Percentiles rank a stretch among this genome's conserved stretches.
phyloP scores from a whole-genome alignment of 1,284 basidiomycete genomes.

The Marasmius oreades region DNA sequence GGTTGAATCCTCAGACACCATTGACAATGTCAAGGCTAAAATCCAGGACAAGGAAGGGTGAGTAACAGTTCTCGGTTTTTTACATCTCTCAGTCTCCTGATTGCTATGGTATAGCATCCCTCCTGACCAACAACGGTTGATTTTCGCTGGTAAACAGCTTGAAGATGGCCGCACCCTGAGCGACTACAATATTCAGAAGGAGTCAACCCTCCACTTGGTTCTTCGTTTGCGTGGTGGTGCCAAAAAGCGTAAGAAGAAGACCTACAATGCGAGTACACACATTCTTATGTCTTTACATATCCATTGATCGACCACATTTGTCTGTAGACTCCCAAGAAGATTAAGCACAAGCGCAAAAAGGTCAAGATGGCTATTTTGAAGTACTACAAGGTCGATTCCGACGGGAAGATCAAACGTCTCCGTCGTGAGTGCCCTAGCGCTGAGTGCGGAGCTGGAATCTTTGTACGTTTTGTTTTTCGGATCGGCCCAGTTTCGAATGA shows the following conservation, averaged over 20 bases:
- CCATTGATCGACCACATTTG: slow-evolving; percentile 10
- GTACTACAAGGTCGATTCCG: slow-evolving; percentile 99
- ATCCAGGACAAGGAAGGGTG: slow-evolving; percentile 96
- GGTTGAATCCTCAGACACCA: slow-evolving; percentile 95
- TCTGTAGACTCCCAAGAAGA: slow-evolving; percentile 94
- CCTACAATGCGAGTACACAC: slow-evolving; percentile 71
- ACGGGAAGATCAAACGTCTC: slow-evolving; percentile 99
- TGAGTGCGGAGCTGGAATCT: slow-evolving; percentile 94
- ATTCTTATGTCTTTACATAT: not conserved
- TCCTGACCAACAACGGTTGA: slow-evolving; percentile 95
- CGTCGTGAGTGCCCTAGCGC: slow-evolving; percentile 92
- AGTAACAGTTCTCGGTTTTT: slow-evolving; percentile 22
- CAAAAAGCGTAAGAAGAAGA: slow-evolving; percentile 99
- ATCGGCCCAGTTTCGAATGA: not conserved
- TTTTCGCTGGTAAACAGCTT: slow-evolving; percentile 98
- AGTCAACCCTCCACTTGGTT: slow-evolving; percentile 94
- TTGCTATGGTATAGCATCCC: slow-evolving; percentile 62
- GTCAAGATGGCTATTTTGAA: slow-evolving; percentile 99
- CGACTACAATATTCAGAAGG: slow-evolving; percentile 94
- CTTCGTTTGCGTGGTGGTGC: slow-evolving; percentile 94
- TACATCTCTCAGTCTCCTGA: not conserved
- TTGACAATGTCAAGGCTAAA: slow-evolving; percentile 97
- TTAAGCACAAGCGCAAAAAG: slow-evolving; percentile 99
- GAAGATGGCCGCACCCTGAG: slow-evolving; percentile 89
- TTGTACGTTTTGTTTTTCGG: slow-evolving; percentile 54